Evolutionary conservation across 2,329 filamentous ascomycete species (phyloP).

Genomic region (Colletotrichum salicis): DNA sequence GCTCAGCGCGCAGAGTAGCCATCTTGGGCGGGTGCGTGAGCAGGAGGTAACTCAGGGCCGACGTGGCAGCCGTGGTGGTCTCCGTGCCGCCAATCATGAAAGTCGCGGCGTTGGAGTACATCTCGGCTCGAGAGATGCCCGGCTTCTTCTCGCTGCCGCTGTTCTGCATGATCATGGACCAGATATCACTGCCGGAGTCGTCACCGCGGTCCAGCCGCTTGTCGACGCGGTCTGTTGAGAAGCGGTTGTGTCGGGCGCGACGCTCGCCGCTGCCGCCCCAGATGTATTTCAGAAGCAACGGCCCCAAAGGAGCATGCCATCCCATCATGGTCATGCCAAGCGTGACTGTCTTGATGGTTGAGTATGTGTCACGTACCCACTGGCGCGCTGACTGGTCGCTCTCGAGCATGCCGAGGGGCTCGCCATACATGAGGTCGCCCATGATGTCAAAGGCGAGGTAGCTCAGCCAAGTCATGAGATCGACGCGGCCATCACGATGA

Average conservation of each 20-base stretch:
- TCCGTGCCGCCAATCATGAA: slow-evolving; percentile 54
- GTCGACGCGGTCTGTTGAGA: slow-evolving; percentile 31
- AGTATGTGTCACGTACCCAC: slow-evolving; percentile 42
- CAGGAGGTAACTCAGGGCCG: slow-evolving; percentile 54
- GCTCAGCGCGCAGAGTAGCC: slow-evolving; percentile 48
- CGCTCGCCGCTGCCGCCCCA: slow-evolving; percentile 25
- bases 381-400: slow-evolving; percentile 39
- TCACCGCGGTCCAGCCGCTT: slow-evolving; percentile 29
- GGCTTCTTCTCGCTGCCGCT: slow-evolving; percentile 8
- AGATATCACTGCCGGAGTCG: slow-evolving; percentile 28
- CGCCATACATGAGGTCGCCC: slow-evolving; percentile 45
- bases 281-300: slow-evolving; percentile 22
- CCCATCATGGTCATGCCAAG: slow-evolving; percentile 33
- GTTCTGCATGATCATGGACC: slow-evolving; percentile 32
- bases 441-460: slow-evolving; percentile 46
- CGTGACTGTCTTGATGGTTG: slow-evolving; percentile 34
- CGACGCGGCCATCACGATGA: slow-evolving; percentile 25
- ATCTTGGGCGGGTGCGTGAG: slow-evolving; percentile 43
- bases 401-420: slow-evolving; percentile 43
- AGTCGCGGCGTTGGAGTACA: slow-evolving; percentile 36
- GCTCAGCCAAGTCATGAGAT: slow-evolving; percentile 40
- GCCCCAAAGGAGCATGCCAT: slow-evolving; percentile 18
- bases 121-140: slow-evolving; percentile 25
- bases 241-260: slow-evolving; percentile 25
- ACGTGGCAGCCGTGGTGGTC: slow-evolving; percentile 56